Evolutionary conservation across 2,329 filamentous ascomycete genomes (phyloP), one percentile per base, ranked within the genome.

Genomic region (Arthrobotrys iridis): DNA sequence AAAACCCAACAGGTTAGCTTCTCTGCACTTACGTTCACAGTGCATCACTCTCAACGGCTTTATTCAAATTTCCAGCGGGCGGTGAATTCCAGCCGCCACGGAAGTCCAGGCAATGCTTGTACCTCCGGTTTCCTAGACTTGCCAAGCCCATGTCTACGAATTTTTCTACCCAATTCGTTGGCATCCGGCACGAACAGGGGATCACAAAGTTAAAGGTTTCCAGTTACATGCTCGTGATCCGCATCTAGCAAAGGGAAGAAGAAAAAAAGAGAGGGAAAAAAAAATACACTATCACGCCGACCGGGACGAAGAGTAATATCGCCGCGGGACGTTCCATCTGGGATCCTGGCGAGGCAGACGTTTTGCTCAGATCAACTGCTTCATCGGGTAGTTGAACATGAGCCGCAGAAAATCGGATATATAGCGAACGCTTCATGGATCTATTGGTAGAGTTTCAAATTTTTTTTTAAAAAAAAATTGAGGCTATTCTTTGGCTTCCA

Each of bases 61-160:
- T 55, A 55, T 30, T 37, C 37, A 64, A 13, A 50, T 8, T 26
- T 64, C 52, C 20, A 20, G 33, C 10, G 8, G 28, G 13, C 35
- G 20, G 45, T 64, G 43, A 41, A 35, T 64, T 37, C 30, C 24
- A 64, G 30, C 60, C 60, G 60, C 35, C 33, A n/a, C n/a, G 13
- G 22, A 40, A 64, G 43, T 50, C 30, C 60, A 20, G 28, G 15
- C 26, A 52, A 48, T 64, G 43, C 20, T 64, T 40, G 46, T 52
- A n/a, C 24, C 52, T 52, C 60, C 18, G 13, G 33, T 41, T 66
- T 66, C 33, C 62, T 57, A 57, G 48, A 57, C 46, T n/a, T 22
- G 35, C 62, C 62, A 43, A 50, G 46, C 28, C 48, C 26, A 55
- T 67, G 40, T 46, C 50, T 1, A 6, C n/a, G 11, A 20, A 13